phyloP scores from a whole-genome alignment of 2,329 filamentous ascomycete genomes.

The Alternaria consortialis region DNA sequence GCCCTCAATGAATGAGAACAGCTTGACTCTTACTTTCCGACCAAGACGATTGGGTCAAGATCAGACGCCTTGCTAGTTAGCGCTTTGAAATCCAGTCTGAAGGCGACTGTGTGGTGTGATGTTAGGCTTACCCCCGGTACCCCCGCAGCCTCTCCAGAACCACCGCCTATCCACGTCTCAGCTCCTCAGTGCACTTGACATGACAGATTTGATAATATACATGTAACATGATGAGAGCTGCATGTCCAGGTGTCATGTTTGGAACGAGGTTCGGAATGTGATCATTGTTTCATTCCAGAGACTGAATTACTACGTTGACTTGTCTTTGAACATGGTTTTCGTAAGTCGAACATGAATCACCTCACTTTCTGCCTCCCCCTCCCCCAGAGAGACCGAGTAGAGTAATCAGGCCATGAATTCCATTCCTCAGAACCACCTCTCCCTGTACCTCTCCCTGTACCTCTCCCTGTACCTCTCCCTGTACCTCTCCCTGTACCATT shows the following conservation, averaged over 20 bases:
- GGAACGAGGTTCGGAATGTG: neutral
- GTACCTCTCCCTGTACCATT: neutral
- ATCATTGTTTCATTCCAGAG: neutral
- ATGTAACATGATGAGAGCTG: neutral
- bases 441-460: neutral
- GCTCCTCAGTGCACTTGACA: neutral
- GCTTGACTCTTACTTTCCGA: neutral
- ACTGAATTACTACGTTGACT: neutral
- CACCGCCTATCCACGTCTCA: neutral
- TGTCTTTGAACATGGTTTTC: neutral
- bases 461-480: neutral
- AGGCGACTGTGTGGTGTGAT: neutral
- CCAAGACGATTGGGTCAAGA: neutral
- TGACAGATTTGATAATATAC: neutral
- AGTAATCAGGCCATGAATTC: neutral
- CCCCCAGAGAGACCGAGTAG: neutral
- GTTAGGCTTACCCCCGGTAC: constrained; percentile 19
- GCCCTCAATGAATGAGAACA: neutral
- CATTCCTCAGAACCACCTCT: neutral
- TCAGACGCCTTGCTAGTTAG: neutral
- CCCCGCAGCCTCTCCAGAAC: constrained; percentile 4
- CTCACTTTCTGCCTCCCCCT: neutral
- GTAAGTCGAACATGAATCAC: neutral
- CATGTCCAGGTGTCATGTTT: neutral
- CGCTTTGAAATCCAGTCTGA: constrained; percentile 13